A percentile compares a stretch with the other conserved stretches of the same genome.
These are phyloP conservation scores for Shiraia sp. DNA, from an alignment of 2,329 filamentous ascomycete genomes.

Conservation along the genomic window DNA sequence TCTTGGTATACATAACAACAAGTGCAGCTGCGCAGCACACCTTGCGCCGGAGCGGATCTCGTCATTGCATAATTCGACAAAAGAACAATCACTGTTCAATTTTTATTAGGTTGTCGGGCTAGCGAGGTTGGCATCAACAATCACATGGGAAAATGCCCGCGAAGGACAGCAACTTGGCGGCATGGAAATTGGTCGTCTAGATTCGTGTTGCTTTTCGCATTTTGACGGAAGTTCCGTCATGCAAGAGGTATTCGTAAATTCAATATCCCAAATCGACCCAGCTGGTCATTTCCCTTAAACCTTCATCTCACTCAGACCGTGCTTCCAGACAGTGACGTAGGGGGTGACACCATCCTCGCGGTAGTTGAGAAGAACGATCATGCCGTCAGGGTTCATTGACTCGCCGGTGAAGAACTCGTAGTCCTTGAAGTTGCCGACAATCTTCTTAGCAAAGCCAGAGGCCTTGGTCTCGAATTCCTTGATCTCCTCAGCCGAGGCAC, in stretches of 20 bases:
- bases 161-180: no score
- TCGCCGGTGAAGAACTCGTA: constrained; percentile 93
- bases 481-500: constrained; percentile 66
- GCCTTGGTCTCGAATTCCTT: constrained; percentile 80
- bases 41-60: background rate
- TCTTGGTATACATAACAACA: background rate
- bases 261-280: constrained; percentile 31
- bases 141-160: background rate
- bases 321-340: constrained; percentile 91
- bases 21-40: background rate
- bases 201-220: constrained; percentile 41
- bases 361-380: constrained; percentile 96
- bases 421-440: constrained; percentile 88
- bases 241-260: constrained; percentile 45
- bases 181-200: constrained; percentile 24
- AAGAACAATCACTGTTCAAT: background rate
- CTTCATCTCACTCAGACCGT: constrained; percentile 87
- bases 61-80: background rate
- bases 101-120: no score
- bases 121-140: no score
- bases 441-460: constrained; percentile 75
- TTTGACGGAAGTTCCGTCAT: constrained; percentile 42
- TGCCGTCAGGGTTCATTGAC: constrained; percentile 90
- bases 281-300: constrained; percentile 62
- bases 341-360: constrained; percentile 94